A percentile compares a stretch with the other conserved stretches of the same genome.
phyloP scores from a whole-genome alignment of 345 rosid genomes.

The Turnera subulata region DNA sequence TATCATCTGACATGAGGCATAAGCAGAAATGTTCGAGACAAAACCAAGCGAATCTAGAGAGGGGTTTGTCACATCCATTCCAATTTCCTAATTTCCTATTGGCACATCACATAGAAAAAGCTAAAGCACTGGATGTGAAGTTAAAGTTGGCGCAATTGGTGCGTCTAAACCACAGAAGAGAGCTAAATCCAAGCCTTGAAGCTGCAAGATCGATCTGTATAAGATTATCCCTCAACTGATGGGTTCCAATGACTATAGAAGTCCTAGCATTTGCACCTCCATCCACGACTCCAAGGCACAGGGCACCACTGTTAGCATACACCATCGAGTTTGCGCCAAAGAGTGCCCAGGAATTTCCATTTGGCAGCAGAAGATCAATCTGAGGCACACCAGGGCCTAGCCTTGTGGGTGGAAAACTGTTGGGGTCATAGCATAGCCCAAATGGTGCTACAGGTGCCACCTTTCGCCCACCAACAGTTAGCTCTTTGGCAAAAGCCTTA shows the following conservation, averaged over 20 bases:
- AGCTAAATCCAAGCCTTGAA: conserved; percentile 25
- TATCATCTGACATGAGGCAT: too few relatives aligned
- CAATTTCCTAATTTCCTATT: too few relatives aligned
- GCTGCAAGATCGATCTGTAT: conserved; percentile 24
- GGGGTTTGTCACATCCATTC: too few relatives aligned
- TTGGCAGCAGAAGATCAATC: conserved; percentile 13
- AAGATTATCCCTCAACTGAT: conserved; percentile 26
- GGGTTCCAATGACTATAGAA: conserved; percentile 21
- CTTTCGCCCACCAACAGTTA: conserved; percentile 2
- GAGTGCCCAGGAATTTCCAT: conserved; percentile 11
- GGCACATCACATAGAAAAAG: too few relatives aligned
- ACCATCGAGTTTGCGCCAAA: conserved; percentile 14
- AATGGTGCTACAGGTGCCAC: conserved; percentile 11
- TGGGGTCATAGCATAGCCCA: conserved; percentile 7
- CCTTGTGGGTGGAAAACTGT: background rate
- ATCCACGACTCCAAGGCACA: conserved; percentile 16
- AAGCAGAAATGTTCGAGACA: too few relatives aligned
- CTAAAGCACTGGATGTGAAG: conserved; percentile 10
- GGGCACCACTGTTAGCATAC: background rate
- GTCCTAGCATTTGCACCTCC: conserved; percentile 20
- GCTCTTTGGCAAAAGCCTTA: conserved; percentile 8
- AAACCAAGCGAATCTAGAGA: too few relatives aligned
- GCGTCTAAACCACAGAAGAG: conserved; percentile 3
- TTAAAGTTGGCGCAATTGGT: conserved; percentile 18
- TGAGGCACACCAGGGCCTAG: conserved; percentile 13